Percentiles rank a stretch among this genome's conserved stretches.
Evolutionary conservation across 257 asterid species (phyloP).

Genomic region (Przewalskia tangutica): DNA sequence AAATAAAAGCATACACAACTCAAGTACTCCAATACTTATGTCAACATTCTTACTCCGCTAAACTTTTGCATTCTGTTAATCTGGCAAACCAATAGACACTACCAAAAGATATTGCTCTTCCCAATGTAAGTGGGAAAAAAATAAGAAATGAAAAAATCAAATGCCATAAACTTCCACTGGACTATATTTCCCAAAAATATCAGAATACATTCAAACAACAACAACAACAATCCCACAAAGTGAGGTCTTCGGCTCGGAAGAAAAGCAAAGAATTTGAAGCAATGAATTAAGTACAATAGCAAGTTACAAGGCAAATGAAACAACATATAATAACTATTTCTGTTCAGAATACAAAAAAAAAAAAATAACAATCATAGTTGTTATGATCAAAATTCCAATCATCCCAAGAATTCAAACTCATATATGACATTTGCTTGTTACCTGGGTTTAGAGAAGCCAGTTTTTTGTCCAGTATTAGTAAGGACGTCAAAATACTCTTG

Average conservation of each 20-base stretch:
- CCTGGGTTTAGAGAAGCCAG: slow-evolving; percentile 86
- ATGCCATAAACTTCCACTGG: background rate
- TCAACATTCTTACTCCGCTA: background rate
- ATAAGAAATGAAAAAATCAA: background rate
- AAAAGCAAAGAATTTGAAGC: no score
- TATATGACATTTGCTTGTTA: background rate
- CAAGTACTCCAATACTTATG: background rate
- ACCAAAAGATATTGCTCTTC: background rate
- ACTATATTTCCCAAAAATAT: background rate
- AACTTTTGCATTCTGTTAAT: background rate
- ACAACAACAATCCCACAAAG: no score
- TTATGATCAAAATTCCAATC: background rate
- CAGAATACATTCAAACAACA: background rate
- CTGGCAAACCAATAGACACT: background rate
- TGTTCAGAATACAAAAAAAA: background rate
- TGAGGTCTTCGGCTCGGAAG: no score
- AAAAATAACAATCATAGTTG: background rate
- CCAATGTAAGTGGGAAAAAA: background rate
- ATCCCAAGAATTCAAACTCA: background rate
- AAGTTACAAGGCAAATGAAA: no score
- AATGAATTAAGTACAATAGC: no score
- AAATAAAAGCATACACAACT: background rate
- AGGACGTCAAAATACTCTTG: slow-evolving; percentile 81
- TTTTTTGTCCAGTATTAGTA: slow-evolving; percentile 59
- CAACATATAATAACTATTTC: no score